Evolutionary conservation across 345 rosid genomes (phyloP), one percentile per base, ranked within the genome.

Genomic region (Eutrema japonicum): DNA sequence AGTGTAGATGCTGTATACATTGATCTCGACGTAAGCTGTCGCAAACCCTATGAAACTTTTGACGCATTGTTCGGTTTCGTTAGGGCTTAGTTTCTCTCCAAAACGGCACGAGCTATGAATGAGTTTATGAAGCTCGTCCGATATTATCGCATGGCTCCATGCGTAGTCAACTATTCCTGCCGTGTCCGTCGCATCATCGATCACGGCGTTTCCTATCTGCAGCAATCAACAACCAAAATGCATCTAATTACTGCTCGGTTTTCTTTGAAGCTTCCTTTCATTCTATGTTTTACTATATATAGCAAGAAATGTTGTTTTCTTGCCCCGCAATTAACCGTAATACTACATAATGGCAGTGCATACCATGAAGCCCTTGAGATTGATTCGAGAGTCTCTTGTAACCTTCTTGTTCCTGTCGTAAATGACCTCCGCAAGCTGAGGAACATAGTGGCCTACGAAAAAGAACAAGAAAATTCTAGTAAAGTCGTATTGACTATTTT

Each of bases 311-410:
- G 8, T 36, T 45, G 14, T 13, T 26, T 55, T 4, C 12, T 40
- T 56, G 48, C 26, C 36, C 48, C 8, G 22, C 50, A 43, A 48
- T 36, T 53, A 46, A 60, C 49, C 27, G 6, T 33, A 22, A 22
- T 50, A 8, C 29, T 29, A 27, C 9, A 36, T 53, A 2, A 38
- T 22, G 22, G 1, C 22, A 22, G 22, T 64, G 4, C 58, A 18
- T 73, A 89, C 96, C 88, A 91, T 86, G 84, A 91, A 80, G 9
- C 97, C 96, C 66, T 87, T 91, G 53, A 91, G 82, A 63, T 91
- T 89, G 63, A 91, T 89, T 68, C 59, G 72, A 3, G 82, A 72
- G 33, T 71, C 75, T 29, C 54, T 58, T 62, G 40, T 47, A 10
- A 73, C 82, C 26, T 51, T 69, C 75, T 83, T 76, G 82, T 89